Conservation (phyloP, 768 basidiomycete species). For the Aureoboletus auriporus region DNA sequence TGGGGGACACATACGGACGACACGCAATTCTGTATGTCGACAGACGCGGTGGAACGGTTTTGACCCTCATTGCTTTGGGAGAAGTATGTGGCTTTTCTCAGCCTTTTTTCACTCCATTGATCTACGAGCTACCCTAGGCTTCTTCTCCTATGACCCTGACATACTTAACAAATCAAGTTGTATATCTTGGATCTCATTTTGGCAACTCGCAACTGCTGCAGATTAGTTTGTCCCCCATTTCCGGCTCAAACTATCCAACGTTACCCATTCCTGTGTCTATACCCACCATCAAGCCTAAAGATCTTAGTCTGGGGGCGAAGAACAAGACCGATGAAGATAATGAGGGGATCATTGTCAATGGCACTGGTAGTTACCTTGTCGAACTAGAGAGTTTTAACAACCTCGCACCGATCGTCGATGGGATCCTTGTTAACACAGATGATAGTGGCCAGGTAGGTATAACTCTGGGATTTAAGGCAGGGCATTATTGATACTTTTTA, state of each 20-base stretch:
- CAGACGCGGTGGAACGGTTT: conserved; percentile 30
- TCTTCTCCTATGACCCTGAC: conserved; percentile 70
- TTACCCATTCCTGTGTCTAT: conserved; percentile 52
- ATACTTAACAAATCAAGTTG: conserved; percentile 62
- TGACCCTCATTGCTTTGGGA: conserved; percentile 65
- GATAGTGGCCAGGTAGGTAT: conserved; percentile 60
- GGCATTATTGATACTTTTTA: neutral
- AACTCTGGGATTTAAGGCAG: neutral
- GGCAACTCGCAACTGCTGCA: conserved; percentile 78
- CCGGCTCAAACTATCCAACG: conserved; percentile 38
- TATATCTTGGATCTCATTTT: conserved; percentile 79
- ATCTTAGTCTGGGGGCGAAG: conserved; percentile 38
- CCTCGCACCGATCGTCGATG: conserved; percentile 81
- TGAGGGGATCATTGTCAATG: conserved; percentile 47
- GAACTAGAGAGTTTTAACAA: conserved; percentile 68
- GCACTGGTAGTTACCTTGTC: conserved; percentile 53
- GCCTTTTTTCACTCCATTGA: conserved; percentile 4
- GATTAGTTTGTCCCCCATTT: conserved; percentile 46
- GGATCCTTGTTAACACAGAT: conserved; percentile 69
- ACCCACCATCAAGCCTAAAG: conserved; percentile 35
- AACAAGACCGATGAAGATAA: conserved; percentile 24
- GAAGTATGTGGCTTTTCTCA: conserved; percentile 43
- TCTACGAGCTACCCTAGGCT: conserved; percentile 37
- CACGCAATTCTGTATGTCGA: conserved; percentile 62
- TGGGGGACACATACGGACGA: conserved; percentile 71